Base-by-base conservation (phyloP, 768 basidiomycete genomes). In the Asterophora lycoperdoides region DNA sequence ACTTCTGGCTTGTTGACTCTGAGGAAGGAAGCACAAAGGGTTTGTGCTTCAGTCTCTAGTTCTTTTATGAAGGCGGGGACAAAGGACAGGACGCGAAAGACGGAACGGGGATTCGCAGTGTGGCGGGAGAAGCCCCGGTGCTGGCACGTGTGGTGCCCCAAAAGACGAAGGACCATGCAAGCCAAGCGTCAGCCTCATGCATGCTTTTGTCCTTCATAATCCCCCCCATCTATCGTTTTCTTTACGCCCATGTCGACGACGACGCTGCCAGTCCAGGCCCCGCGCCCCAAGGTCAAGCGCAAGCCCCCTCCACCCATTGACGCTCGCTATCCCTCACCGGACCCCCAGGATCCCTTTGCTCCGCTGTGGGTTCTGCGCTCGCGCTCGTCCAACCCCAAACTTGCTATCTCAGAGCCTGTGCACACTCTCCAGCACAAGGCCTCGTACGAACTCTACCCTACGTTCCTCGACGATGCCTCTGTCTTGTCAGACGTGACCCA, bases 281-380 rank as follows among this genome's bases (percentile, higher is more conserved):
- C 36, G 13, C 32, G 23, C n/a, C 40, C 46, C n/a, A 62, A 62
- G 40, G 63, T 80, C 56, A 76, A 66, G 58, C 78, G 84, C 47
- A 84, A 84, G 58, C 82, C 79, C 5, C 68, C 80, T 3, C 83
- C 83, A 5, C 60, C 67, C 39, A 62, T 74, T 56, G 72, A 76
- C 8, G 59, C 72, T 45, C 71, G 79, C 34, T 88, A 86, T 61
- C 86, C 86, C 4, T 64, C 70, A 1, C 83, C 84, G 26, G 86
- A 88, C 64, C 84, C 83, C 17, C 60, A 58, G 14, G 84, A 88
- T 61, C 86, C 86, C 1, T 86, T 86, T 54, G 84, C 81, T 5
- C 78, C 86, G 0, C 76, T 88, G 36, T 77, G 78, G 59, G 78
- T 80, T 19, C 71, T 88, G 20, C 79, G 86, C 42, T 77, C 73